These are phyloP conservation scores for Termitomyces titanicus DNA, from an alignment of 768 basidiomycete genomes.

Conservation along the genomic window DNA sequence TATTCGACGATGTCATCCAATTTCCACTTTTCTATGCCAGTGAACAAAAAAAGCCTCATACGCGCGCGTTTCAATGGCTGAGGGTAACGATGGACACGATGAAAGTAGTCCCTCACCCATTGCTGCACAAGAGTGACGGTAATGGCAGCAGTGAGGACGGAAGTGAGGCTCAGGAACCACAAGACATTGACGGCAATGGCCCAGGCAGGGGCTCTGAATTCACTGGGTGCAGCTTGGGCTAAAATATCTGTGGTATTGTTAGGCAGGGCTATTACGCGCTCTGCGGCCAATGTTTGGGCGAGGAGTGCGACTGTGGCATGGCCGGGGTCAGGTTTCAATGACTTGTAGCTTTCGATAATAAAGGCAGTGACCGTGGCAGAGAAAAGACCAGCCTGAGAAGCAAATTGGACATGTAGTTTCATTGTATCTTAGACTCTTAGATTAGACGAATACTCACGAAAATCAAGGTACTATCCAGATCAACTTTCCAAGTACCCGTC, in stretches of 20 bases:
- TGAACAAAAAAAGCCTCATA: background rate
- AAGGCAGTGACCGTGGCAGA: constrained; percentile 36
- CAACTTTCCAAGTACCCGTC: constrained; percentile 7
- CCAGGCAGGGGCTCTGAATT: background rate
- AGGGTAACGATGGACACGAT: background rate
- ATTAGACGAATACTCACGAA: constrained; percentile 21
- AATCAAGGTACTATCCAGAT: constrained; percentile 17
- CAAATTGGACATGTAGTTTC: background rate
- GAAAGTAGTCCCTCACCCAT: constrained; percentile 4
- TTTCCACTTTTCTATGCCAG: constrained; percentile 1
- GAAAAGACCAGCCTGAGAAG: constrained; percentile 36
- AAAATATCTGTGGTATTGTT: background rate
- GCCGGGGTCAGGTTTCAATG: constrained; percentile 25
- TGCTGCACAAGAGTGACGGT: constrained; percentile 20
- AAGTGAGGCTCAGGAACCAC: constrained; percentile 27
- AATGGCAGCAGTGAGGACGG: constrained; percentile 22
- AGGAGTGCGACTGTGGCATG: constrained; percentile 24
- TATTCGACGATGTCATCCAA: background rate
- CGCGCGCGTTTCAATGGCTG: background rate
- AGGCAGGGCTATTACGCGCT: background rate
- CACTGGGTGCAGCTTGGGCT: background rate
- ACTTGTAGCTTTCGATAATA: constrained; percentile 30
- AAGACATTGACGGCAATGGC: constrained; percentile 24
- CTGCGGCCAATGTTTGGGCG: constrained; percentile 11
- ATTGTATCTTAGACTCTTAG: no score